A percentile compares a stretch with the other conserved stretches of the same genome.
Evolutionary conservation across 768 basidiomycete species (phyloP).

Genomic region (Mycena galericulata): DNA sequence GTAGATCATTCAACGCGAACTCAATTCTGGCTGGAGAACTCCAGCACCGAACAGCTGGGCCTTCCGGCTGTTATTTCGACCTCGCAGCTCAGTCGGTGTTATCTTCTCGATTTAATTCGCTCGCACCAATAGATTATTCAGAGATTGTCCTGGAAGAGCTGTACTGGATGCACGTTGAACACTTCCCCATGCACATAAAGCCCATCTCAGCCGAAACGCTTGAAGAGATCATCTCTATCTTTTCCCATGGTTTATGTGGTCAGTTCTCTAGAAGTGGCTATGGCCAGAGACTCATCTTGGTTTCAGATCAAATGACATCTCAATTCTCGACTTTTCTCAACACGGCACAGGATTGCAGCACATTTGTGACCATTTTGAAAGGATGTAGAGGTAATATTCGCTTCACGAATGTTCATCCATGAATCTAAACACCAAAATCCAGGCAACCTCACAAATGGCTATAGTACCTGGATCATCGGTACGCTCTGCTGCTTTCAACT

Average conservation of each 20-base stretch:
- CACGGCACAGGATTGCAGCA: slow-evolving; percentile 54
- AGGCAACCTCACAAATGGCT: slow-evolving; percentile 54
- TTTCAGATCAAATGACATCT: slow-evolving; percentile 72
- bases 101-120: not conserved
- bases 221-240: slow-evolving; percentile 61
- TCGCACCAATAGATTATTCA: slow-evolving; percentile 45
- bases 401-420: no score
- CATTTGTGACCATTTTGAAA: slow-evolving; percentile 60
- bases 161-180: slow-evolving; percentile 76
- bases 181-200: slow-evolving; percentile 66
- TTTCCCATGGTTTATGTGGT: slow-evolving; percentile 70
- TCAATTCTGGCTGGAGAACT: slow-evolving; percentile 69
- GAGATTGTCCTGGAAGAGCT: no score
- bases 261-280: slow-evolving; percentile 31
- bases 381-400: slow-evolving; percentile 49
- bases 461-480: slow-evolving; percentile 59
- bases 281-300: not conserved
- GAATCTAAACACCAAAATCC: slow-evolving; percentile 34
- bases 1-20: slow-evolving; percentile 59
- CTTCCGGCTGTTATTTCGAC: slow-evolving; percentile 54
- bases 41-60: slow-evolving; percentile 55
- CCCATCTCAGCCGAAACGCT: slow-evolving; percentile 49
- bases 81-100: slow-evolving; percentile 65
- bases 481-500: slow-evolving; percentile 14
- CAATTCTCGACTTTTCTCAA: slow-evolving; percentile 69